Evolutionary conservation across 495 filamentous ascomycete species (phyloP).

Genomic region (Lichina pygmaea): DNA sequence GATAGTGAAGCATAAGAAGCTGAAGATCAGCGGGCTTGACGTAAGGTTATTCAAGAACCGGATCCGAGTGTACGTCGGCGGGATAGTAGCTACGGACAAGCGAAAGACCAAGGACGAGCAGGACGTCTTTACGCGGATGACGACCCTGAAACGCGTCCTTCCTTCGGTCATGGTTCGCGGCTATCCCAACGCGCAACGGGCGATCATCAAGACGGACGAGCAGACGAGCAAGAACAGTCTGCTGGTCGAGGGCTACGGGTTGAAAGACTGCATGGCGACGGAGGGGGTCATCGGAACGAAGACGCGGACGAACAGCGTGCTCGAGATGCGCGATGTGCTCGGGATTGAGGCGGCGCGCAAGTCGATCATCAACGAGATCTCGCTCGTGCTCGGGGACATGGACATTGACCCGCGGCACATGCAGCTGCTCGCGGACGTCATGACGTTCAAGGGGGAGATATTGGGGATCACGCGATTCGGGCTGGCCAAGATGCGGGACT

Average conservation of each 20-base stretch:
- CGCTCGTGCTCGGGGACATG: slow-evolving; percentile 68
- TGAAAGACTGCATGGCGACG: slow-evolving; percentile 74
- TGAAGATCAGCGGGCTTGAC: slow-evolving; percentile 32
- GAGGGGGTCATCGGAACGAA: slow-evolving; percentile 52
- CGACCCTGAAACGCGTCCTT: slow-evolving; percentile 56
- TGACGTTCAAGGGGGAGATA: slow-evolving; percentile 97
- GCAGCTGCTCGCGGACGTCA: slow-evolving; percentile 93
- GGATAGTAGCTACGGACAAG: slow-evolving; percentile 1
- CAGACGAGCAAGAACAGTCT: slow-evolving; percentile 33
- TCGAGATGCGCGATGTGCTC: slow-evolving; percentile 78
- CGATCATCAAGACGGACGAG: slow-evolving; percentile 62
- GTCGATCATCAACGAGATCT: slow-evolving; percentile 63
- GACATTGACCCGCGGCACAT: slow-evolving; percentile 95
- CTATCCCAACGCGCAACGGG: slow-evolving; percentile 60
- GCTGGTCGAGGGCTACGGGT: slow-evolving; percentile 82
- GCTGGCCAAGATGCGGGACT: slow-evolving; percentile 88
- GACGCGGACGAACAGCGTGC: slow-evolving; percentile 60
- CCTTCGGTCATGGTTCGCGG: slow-evolving; percentile 61
- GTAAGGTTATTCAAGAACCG: slow-evolving; percentile 17
- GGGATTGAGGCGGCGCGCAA: slow-evolving; percentile 84
- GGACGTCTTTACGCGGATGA: slow-evolving; percentile 58
- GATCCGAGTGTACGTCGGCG: slow-evolving; percentile 24
- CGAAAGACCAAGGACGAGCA: slow-evolving; percentile 16
- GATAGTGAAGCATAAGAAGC: slow-evolving; percentile 50
- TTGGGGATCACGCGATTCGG: slow-evolving; percentile 96